Percentiles rank a stretch among this genome's conserved stretches.
Evolutionary conservation across 768 basidiomycete species (phyloP).

Genomic region (Wakefieldia striispora): DNA sequence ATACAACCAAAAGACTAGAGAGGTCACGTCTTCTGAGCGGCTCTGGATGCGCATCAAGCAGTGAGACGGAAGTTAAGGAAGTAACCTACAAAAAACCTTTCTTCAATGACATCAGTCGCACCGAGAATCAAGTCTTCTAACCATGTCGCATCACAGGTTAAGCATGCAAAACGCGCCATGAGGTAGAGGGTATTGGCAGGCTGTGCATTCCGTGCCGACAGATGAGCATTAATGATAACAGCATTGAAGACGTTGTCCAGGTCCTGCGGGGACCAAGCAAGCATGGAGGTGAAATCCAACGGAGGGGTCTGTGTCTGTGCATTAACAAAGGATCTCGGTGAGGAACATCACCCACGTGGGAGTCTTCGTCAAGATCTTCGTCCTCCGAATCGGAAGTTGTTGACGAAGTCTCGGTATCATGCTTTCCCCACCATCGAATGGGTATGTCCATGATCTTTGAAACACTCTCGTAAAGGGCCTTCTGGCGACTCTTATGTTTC

Average conservation of each 20-base stretch:
- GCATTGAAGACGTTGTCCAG: conserved; percentile 79
- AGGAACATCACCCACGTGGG: conserved; percentile 40
- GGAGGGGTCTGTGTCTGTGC: conserved; percentile 57
- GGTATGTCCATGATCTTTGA: conserved; percentile 54
- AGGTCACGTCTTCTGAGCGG: conserved; percentile 80
- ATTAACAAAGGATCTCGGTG: conserved; percentile 3
- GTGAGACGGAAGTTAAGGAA: conserved; percentile 1
- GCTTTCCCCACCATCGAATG: conserved; percentile 66
- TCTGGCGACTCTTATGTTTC: conserved; percentile 52
- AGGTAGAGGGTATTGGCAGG: conserved; percentile 93
- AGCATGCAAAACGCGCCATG: conserved; percentile 88
- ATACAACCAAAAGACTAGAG: conserved; percentile 91
- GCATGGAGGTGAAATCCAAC: conserved; percentile 80
- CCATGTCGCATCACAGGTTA: conserved; percentile 89
- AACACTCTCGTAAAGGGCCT: conserved; percentile 56
- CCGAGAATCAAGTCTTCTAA: conserved; percentile 90
- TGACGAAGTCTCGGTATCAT: conserved; percentile 42
- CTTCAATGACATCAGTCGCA: conserved; percentile 90
- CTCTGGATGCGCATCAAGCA: conserved; percentile 45
- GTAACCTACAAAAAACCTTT: conserved; percentile 80
- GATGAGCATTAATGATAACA: conserved; percentile 72
- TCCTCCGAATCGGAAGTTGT: conserved; percentile 47
- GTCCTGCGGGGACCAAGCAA: conserved; percentile 84
- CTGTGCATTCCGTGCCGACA: conserved; percentile 69
- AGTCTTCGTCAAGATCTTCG: conserved; percentile 47